Evolutionary conservation across 257 asterid genomes (phyloP).

Genomic region (Capsicum baccatum): DNA sequence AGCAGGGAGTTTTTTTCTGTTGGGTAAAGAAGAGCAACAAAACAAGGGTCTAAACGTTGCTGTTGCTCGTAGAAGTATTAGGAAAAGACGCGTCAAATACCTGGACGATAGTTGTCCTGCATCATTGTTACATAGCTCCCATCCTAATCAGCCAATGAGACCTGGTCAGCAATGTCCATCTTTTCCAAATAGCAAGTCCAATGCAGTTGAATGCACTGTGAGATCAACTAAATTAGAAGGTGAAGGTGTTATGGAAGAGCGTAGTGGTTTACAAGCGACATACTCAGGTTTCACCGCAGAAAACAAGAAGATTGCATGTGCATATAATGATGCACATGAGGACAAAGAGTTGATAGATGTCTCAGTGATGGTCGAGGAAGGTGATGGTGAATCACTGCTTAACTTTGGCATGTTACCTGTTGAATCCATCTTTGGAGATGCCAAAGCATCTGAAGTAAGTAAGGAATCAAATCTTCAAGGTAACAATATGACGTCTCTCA

Average conservation of each 20-base stretch:
- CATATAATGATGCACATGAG: conserved; percentile 22
- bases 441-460: conserved; percentile 34
- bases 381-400: conserved; percentile 38
- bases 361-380: conserved; percentile 39
- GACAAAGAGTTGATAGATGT: conserved; percentile 45
- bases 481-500: conserved; percentile 32
- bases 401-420: conserved; percentile 42
- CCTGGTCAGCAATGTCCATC: conserved; percentile 33
- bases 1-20: conserved; percentile 35
- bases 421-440: conserved; percentile 33
- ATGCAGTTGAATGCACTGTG: conserved; percentile 31
- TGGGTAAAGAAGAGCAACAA: conserved; percentile 39
- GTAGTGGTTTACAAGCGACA: background rate
- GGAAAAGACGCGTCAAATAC: conserved; percentile 65
- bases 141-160: conserved; percentile 41
- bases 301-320: conserved; percentile 25
- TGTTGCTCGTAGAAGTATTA: conserved; percentile 60
- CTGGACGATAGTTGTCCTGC: conserved; percentile 52
- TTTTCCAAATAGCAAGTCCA: conserved; percentile 13
- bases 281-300: background rate
- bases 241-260: conserved; percentile 34
- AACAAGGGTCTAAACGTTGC: conserved; percentile 41
- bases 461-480: conserved; percentile 13
- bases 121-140: conserved; percentile 40
- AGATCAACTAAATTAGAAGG: conserved; percentile 36